Percentiles rank a stretch among this genome's conserved stretches.
These are phyloP conservation scores for Sphagnum fallax DNA, from an alignment of 228 moss, liverwort and hornwort species.

Conservation along the genomic window DNA sequence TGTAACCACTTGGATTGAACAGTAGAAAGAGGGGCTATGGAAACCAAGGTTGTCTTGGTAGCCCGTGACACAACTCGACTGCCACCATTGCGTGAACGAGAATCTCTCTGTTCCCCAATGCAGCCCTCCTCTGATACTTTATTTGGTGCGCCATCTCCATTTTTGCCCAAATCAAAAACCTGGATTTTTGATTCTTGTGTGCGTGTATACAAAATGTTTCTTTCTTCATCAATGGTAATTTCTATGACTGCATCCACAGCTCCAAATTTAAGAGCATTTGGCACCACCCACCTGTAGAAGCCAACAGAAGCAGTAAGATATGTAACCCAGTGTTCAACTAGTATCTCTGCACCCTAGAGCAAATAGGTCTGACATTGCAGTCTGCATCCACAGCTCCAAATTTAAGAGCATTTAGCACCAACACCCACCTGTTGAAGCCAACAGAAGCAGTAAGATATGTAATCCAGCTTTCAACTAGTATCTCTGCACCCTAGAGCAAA, in stretches of 20 bases:
- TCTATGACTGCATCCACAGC: constrained; percentile 96
- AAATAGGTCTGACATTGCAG: neutral
- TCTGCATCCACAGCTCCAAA: constrained; percentile 97
- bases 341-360: too few relatives aligned
- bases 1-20: constrained; percentile 97
- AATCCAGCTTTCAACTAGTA: too few relatives aligned
- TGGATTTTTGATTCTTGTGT: constrained; percentile 97
- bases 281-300: constrained; percentile 88
- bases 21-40: constrained; percentile 71
- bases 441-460: too few relatives aligned
- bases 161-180: constrained; percentile 83
- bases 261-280: constrained; percentile 95
- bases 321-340: too few relatives aligned
- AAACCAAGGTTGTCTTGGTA: constrained; percentile 69
- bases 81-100: constrained; percentile 48
- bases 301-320: neutral
- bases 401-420: constrained; percentile 86
- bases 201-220: constrained; percentile 84
- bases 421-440: constrained; percentile 69
- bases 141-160: constrained; percentile 66
- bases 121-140: constrained; percentile 94
- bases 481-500: too few relatives aligned
- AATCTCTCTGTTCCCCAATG: constrained; percentile 90
- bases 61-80: constrained; percentile 50
- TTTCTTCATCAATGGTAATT: constrained; percentile 86